Percentiles rank a stretch among this genome's conserved stretches.
Evolutionary conservation across 2,329 filamentous ascomycete genomes (phyloP).

Genomic region (Neonectria hederae): DNA sequence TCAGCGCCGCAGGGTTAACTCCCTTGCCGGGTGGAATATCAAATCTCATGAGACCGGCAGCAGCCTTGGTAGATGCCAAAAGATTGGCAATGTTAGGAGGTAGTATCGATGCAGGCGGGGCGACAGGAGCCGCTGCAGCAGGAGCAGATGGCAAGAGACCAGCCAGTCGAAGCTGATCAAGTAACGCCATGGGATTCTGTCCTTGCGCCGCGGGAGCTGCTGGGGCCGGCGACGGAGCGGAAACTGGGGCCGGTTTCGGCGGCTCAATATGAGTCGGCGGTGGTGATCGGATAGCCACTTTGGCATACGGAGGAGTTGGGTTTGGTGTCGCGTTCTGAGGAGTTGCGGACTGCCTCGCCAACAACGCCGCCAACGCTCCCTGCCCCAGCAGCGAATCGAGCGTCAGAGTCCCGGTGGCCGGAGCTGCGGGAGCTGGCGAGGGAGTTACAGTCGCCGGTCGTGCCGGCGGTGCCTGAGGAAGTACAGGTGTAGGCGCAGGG

Average conservation of each 20-base stretch:
- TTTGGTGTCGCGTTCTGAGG: slow-evolving; percentile 59
- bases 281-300: slow-evolving; percentile 60
- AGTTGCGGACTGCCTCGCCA: slow-evolving; percentile 64
- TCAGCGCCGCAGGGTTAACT: slow-evolving; percentile 74
- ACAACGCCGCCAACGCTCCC: slow-evolving; percentile 66
- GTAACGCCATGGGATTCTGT: slow-evolving; percentile 65
- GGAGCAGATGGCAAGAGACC: slow-evolving; percentile 65
- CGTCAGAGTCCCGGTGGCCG: slow-evolving; percentile 53
- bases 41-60: slow-evolving; percentile 35
- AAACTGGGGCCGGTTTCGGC: slow-evolving; percentile 41
- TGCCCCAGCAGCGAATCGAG: slow-evolving; percentile 68
- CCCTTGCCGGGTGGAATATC: slow-evolving; percentile 61
- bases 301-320: slow-evolving; percentile 49
- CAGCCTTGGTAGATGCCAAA: slow-evolving; percentile 46
- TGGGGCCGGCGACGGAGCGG: slow-evolving; percentile 47
- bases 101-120: slow-evolving; percentile 44
- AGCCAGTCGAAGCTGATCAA: slow-evolving; percentile 74
- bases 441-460: slow-evolving; percentile 49
- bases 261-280: slow-evolving; percentile 54
- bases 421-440: slow-evolving; percentile 45
- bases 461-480: slow-evolving; percentile 45
- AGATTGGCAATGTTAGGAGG: slow-evolving; percentile 51
- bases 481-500: slow-evolving; percentile 49
- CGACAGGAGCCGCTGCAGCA: slow-evolving; percentile 47
- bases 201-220: slow-evolving; percentile 48